Percentiles rank a stretch among this genome's conserved stretches.
Evolutionary conservation across 768 basidiomycete genomes (phyloP).

Genomic region (Obba rivulosa): DNA sequence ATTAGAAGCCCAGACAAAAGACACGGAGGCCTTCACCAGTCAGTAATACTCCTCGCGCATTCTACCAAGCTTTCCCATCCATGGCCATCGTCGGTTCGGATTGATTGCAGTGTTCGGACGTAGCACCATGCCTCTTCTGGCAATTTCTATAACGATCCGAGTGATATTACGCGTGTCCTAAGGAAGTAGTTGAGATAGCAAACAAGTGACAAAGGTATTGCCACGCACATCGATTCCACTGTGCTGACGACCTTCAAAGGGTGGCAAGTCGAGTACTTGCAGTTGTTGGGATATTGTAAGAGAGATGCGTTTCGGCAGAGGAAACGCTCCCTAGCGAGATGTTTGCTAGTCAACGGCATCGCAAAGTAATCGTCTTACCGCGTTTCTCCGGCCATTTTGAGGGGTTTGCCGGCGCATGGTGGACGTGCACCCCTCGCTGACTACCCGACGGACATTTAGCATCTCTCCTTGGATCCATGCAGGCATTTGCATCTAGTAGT

Average conservation of each 20-base stretch:
- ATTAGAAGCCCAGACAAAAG: too few species aligned
- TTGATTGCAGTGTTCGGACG: conserved; percentile 70
- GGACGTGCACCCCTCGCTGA: conserved; percentile 37
- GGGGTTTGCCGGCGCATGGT: neutral
- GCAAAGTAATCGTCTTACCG: conserved; percentile 1
- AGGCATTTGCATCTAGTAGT: conserved; percentile 55
- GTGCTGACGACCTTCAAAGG: conserved; percentile 82
- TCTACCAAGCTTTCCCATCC: conserved; percentile 80
- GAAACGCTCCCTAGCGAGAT: conserved; percentile 6
- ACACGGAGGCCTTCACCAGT: conserved; percentile 5
- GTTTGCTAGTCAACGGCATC: conserved; percentile 1
- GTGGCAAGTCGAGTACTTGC: conserved; percentile 58
- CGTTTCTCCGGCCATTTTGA: neutral
- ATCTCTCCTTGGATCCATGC: conserved; percentile 69
- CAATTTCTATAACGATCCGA: conserved; percentile 76
- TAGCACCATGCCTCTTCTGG: conserved; percentile 58
- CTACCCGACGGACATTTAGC: conserved; percentile 65
- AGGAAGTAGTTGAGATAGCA: neutral
- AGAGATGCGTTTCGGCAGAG: conserved; percentile 23
- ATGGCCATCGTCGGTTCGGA: conserved; percentile 65
- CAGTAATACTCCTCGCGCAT: conserved; percentile 44
- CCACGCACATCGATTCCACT: conserved; percentile 84
- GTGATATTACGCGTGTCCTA: conserved; percentile 90
- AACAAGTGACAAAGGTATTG: conserved; percentile 11
- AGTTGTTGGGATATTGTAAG: conserved; percentile 77